Evolutionary conservation across 208 protist genomes (phyloP), one percentile per base, ranked within the genome.

Genomic region (Crithidia bombi): DNA sequence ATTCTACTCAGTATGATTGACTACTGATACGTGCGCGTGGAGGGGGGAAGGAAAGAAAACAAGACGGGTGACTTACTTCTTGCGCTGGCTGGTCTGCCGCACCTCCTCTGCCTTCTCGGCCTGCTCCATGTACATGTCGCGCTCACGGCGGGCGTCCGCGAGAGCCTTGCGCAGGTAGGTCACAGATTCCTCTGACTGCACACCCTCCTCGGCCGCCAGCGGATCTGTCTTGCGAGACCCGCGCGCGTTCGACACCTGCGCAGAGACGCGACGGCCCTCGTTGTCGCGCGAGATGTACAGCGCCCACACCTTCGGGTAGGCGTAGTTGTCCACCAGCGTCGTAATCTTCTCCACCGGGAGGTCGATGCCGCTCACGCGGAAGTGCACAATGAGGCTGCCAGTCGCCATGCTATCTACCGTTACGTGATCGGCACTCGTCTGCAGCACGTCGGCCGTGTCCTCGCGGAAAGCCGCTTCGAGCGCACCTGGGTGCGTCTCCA

Each of bases 111-210:
- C 21, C 33, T 51, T 49, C 59, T 87, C 81, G 5, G 72, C 56
- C 69, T 76, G 44, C 23, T 76, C 70, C 65, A 76, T 73, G 73
- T 82, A 88, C 63, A 70, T 69, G 52, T 84, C 81, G 38, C 82
- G 85, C 63, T 87, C 85, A 6, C 69, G 64, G 43, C 85, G 74
- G 14, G 82, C 82, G 14, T 85, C 59, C n/a, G 79, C 65, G 28
- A 86, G 73, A 9, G 78, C 81, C 73, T 80, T 76, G 65, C 79
- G 82, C 51, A 87, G 74, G 71, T 86, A 87, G 49, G 57, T 79
- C n/a, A 86, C 35, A 5, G 68, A 76, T 3, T 84, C 79, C 76
- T 82, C 65, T 43, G 82, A 72, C n/a, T 69, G 46, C 74, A 77
- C 47, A 5, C 67, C 64, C 69, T 90, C 78, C 58, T 78, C 74